Evolutionary conservation across 768 basidiomycete genomes (phyloP).

Genomic region (Amanita fuliginea): DNA sequence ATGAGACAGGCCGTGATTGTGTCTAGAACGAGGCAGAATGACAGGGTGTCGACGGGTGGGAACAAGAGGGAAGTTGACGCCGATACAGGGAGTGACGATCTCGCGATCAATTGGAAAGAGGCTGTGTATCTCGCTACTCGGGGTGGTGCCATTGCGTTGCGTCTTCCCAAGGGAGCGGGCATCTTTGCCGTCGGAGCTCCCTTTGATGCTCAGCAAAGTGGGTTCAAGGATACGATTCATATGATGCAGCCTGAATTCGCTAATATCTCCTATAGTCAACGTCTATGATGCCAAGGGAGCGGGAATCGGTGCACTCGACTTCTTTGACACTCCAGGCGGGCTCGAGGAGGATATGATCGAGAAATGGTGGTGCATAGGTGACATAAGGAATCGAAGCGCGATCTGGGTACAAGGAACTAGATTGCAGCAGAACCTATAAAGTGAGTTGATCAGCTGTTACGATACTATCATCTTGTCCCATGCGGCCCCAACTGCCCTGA

Average conservation of each 20-base stretch:
- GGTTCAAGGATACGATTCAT: conserved; percentile 16
- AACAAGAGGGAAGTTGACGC: conserved; percentile 1
- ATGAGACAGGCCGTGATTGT: conserved; percentile 75
- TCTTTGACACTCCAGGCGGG: conserved; percentile 30
- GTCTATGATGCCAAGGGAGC: conserved; percentile 29
- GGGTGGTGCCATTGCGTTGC: conserved; percentile 67
- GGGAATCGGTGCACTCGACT: conserved; percentile 60
- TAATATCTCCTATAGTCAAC: conserved; percentile 23
- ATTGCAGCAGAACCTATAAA: neutral
- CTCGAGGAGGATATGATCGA: conserved; percentile 49
- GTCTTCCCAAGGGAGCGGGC: conserved; percentile 35
- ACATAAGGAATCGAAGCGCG: conserved; percentile 46
- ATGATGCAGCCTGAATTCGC: no score
- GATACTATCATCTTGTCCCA: neutral
- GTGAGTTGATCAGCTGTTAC: neutral
- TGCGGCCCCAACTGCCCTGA: no score
- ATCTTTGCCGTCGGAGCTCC: conserved; percentile 48
- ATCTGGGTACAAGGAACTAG: conserved; percentile 72
- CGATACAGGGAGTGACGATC: conserved; percentile 9
- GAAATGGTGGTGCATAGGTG: conserved; percentile 87
- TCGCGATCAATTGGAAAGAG: conserved; percentile 74
- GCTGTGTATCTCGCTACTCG: conserved; percentile 71
- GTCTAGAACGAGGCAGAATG: conserved; percentile 58
- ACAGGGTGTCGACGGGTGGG: conserved; percentile 17
- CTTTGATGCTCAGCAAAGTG: conserved; percentile 72